A percentile compares a stretch with the other conserved stretches of the same genome.
Evolutionary conservation across 2,329 filamentous ascomycete genomes (phyloP).

Genomic region (Apiospora malaysiana): DNA sequence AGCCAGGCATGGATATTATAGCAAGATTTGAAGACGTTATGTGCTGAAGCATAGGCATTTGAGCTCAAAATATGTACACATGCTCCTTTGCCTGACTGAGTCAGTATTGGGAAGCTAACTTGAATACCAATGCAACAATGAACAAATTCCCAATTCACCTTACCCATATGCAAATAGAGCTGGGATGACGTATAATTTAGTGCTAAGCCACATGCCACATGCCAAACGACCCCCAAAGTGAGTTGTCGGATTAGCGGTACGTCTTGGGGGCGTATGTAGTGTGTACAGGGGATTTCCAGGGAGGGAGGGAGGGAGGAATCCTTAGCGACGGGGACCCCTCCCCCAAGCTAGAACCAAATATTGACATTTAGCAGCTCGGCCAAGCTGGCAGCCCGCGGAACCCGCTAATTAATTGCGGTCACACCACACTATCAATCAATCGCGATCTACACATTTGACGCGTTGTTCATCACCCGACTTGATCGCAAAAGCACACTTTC

Average conservation of each 20-base stretch:
- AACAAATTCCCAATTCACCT: conserved; percentile 5
- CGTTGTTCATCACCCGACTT: background rate
- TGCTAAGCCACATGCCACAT: conserved; percentile 20
- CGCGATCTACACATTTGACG: background rate
- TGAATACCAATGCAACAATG: background rate
- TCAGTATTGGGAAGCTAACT: background rate
- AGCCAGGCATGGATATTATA: background rate
- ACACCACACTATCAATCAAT: conserved; percentile 13
- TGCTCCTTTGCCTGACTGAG: background rate
- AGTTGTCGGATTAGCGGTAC: conserved; percentile 6
- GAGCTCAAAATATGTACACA: background rate
- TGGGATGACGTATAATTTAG: conserved; percentile 21
- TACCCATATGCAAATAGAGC: conserved; percentile 16
- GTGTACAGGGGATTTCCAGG: conserved; percentile 9
- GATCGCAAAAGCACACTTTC: conserved; percentile 21
- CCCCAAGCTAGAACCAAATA: background rate
- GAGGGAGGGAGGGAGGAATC: no score
- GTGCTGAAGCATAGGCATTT: background rate
- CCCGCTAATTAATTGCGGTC: conserved; percentile 15
- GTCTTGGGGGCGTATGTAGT: no score
- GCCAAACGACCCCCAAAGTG: conserved; percentile 8
- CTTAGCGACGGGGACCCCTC: conserved; percentile 16
- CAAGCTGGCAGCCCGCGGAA: background rate
- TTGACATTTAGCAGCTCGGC: background rate
- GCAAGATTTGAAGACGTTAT: background rate